phyloP scores from a whole-genome alignment of 2,329 filamentous ascomycete species.

The Penicillium sp. region DNA sequence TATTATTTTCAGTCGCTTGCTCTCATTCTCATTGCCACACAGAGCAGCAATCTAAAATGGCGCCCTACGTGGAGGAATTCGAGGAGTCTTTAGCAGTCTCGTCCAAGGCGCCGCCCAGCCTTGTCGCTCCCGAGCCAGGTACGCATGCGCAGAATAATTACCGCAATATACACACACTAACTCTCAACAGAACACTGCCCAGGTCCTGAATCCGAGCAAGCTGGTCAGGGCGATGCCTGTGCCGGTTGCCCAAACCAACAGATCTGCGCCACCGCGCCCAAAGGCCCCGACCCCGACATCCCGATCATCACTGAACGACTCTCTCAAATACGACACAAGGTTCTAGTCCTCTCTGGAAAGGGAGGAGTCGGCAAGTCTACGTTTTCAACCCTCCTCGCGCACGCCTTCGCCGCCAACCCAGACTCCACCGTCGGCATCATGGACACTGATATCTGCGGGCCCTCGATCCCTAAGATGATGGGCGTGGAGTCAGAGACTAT shows the following conservation, averaged over 20 bases:
- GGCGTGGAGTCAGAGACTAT: conserved; percentile 92
- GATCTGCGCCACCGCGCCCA: conserved; percentile 90
- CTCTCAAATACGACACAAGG: conserved; percentile 79
- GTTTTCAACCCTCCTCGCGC: conserved; percentile 81
- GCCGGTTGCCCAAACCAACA: conserved; percentile 92
- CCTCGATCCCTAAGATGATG: conserved; percentile 98
- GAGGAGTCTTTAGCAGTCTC: conserved; percentile 72
- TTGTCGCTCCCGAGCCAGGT: conserved; percentile 88
- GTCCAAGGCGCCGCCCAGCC: conserved; percentile 72
- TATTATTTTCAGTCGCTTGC: neutral
- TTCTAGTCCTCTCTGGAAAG: conserved; percentile 89
- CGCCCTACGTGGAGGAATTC: conserved; percentile 74
- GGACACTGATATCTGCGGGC: conserved; percentile 97
- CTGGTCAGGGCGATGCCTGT: conserved; percentile 73
- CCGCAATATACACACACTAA: conserved; percentile 5
- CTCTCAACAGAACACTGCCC: conserved; percentile 73
- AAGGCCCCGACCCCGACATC: conserved; percentile 93
- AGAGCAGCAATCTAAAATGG: conserved; percentile 53
- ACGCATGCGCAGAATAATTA: conserved; percentile 18
- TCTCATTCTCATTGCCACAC: neutral
- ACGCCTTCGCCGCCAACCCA: conserved; percentile 81
- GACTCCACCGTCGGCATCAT: conserved; percentile 84
- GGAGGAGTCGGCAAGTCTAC: conserved; percentile 96
- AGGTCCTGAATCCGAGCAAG: conserved; percentile 61
- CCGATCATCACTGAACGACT: conserved; percentile 82